Percentiles rank a stretch among this genome's conserved stretches.
Evolutionary conservation across 2,329 filamentous ascomycete genomes (phyloP).

Genomic region (Fonsecaea multimorphosa): DNA sequence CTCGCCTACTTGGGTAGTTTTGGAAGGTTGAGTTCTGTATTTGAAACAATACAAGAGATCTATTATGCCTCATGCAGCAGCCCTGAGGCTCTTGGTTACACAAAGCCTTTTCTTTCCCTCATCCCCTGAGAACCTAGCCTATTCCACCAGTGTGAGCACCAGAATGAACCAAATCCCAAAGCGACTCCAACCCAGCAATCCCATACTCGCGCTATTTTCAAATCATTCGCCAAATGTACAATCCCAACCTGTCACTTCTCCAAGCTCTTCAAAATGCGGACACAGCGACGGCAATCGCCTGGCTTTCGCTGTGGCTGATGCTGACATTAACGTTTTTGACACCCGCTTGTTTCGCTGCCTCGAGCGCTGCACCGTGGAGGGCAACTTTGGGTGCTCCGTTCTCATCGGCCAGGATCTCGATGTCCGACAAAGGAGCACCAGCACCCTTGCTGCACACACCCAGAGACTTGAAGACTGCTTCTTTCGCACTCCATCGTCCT

Average conservation of each 20-base stretch:
- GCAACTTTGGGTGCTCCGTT: constrained; percentile 83
- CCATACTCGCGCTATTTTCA: constrained; percentile 5
- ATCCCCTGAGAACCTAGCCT: not conserved
- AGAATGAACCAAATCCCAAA: not conserved
- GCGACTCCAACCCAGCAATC: constrained; percentile 15
- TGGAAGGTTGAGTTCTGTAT: not conserved
- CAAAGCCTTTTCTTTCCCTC: not conserved
- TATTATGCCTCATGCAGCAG: constrained; percentile 16
- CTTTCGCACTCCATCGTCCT: constrained; percentile 95
- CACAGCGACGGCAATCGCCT: constrained; percentile 93
- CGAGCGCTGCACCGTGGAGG: constrained; percentile 84
- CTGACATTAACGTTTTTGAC: constrained; percentile 89
- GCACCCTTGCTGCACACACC: constrained; percentile 86
- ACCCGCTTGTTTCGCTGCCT: constrained; percentile 82
- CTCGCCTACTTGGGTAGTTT: no score
- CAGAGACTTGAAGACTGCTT: constrained; percentile 97
- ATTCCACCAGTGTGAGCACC: constrained; percentile 12
- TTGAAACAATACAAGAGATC: constrained; percentile 4
- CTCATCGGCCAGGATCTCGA: constrained; percentile 84
- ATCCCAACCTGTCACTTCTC: not conserved
- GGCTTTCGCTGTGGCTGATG: constrained; percentile 92
- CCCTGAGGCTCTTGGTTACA: constrained; percentile 12
- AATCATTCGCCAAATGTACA: constrained; percentile 17
- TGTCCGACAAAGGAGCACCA: constrained; percentile 88
- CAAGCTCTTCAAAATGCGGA: constrained; percentile 68